A percentile compares a stretch with the other conserved stretches of the same genome.
phyloP scores from a whole-genome alignment of 805 yeast species.

The Myxozyma vanderwaltii region DNA sequence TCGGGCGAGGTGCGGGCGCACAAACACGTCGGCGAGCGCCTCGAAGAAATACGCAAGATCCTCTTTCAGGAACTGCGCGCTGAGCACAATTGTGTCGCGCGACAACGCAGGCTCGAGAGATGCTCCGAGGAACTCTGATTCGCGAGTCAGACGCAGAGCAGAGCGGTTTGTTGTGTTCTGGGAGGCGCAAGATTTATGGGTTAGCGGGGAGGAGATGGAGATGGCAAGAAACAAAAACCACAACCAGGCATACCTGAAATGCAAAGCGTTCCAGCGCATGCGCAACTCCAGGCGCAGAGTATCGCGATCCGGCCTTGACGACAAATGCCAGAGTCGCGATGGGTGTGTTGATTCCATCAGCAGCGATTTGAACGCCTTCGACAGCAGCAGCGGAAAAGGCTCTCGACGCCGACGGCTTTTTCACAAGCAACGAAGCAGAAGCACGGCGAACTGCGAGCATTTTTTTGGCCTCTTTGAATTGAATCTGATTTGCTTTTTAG shows the following conservation, averaged over 20 bases:
- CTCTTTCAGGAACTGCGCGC: slow-evolving; percentile 80
- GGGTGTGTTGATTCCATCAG: slow-evolving; percentile 58
- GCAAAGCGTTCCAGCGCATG: slow-evolving; percentile 83
- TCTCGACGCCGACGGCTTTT: slow-evolving; percentile 20
- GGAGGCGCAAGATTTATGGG: neutral
- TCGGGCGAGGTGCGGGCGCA: slow-evolving; percentile 34
- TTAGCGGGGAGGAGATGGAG: too few relatives aligned
- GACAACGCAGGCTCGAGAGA: slow-evolving; percentile 65
- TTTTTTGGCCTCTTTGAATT: neutral
- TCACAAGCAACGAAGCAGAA: slow-evolving; percentile 11
- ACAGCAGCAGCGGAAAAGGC: slow-evolving; percentile 42
- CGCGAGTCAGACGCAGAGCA: slow-evolving; percentile 91
- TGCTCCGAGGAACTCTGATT: slow-evolving; percentile 92
- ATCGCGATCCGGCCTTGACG: slow-evolving; percentile 85
- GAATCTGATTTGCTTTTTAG: neutral
- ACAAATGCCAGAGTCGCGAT: slow-evolving; percentile 78
- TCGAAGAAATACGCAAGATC: slow-evolving; percentile 90
- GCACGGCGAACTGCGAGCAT: slow-evolving; percentile 7
- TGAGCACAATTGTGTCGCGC: slow-evolving; percentile 81
- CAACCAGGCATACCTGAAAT: slow-evolving; percentile 52
- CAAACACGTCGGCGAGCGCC: slow-evolving; percentile 68
- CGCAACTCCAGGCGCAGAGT: slow-evolving; percentile 74
- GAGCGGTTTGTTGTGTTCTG: slow-evolving; percentile 78
- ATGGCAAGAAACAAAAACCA: neutral
- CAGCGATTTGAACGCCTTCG: slow-evolving; percentile 51